A percentile compares a stretch with the other conserved stretches of the same genome.
These are phyloP conservation scores for Leishmania mexicana DNA, from an alignment of 208 protist genomes.

Conservation along the genomic window DNA sequence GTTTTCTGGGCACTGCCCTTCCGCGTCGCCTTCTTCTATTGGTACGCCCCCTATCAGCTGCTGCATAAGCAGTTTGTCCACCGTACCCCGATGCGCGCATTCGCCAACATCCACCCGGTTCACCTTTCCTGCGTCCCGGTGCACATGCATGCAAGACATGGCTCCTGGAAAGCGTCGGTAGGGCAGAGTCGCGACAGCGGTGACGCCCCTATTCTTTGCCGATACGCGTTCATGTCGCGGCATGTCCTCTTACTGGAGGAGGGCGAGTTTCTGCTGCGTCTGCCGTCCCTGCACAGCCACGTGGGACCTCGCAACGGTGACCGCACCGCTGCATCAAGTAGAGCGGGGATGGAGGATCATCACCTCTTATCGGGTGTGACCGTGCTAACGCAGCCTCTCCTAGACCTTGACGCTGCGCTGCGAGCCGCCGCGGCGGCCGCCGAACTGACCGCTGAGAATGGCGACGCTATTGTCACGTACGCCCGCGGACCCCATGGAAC, in stretches of 20 bases:
- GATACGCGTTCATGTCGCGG: slow-evolving; percentile 7
- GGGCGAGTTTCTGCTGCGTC: slow-evolving; percentile 36
- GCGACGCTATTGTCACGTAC: not conserved
- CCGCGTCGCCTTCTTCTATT: slow-evolving; percentile 46
- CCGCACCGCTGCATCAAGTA: not conserved
- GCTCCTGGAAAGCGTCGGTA: not conserved
- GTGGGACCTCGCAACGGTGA: not conserved
- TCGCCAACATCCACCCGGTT: slow-evolving; percentile 29
- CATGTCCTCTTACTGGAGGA: slow-evolving; percentile 36
- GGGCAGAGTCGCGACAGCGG: not conserved
- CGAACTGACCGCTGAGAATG: not conserved
- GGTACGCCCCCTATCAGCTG: slow-evolving; percentile 40
- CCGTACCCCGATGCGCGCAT: slow-evolving; percentile 33
- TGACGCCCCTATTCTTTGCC: slow-evolving; percentile 10
- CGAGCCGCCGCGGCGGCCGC: not conserved
- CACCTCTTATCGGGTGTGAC: slow-evolving; percentile 28
- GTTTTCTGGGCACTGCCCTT: slow-evolving; percentile 46
- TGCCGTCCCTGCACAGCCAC: not conserved
- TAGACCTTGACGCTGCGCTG: slow-evolving; percentile 16
- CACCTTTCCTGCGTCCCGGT: slow-evolving; percentile 21
- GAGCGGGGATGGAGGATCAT: slow-evolving; percentile 6
- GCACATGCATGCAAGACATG: slow-evolving; percentile 12
- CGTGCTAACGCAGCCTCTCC: slow-evolving; percentile 15
- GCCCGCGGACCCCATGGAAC: not conserved
- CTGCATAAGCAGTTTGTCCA: slow-evolving; percentile 34